phyloP scores from a whole-genome alignment of 768 basidiomycete species.

The Leccinum fibrillosum region DNA sequence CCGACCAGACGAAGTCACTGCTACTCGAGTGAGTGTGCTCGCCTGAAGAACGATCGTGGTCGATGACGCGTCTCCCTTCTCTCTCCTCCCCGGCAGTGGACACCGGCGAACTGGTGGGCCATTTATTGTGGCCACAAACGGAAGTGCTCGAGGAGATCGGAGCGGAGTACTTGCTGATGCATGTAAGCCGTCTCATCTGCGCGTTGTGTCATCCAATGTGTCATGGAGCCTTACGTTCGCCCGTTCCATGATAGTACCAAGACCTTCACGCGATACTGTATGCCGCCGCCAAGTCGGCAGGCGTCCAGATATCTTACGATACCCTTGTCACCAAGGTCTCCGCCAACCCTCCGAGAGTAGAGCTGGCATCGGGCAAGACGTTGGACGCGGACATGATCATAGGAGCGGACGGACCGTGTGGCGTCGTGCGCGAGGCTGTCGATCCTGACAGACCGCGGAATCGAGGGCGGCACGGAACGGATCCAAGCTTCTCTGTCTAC shows the following conservation, averaged over 20 bases:
- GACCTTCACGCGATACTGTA: constrained; percentile 48
- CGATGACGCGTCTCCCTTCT: background rate
- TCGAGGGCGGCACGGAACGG: constrained; percentile 13
- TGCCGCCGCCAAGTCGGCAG: constrained; percentile 43
- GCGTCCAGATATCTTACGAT: constrained; percentile 45
- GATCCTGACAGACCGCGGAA: constrained; percentile 21
- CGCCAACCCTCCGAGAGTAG: constrained; percentile 29
- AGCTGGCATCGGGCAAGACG: constrained; percentile 39
- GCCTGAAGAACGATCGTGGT: background rate
- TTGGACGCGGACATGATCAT: constrained; percentile 49
- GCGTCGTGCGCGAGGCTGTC: constrained; percentile 35
- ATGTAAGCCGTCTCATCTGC: constrained; percentile 32
- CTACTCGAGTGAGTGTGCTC: constrained; percentile 12
- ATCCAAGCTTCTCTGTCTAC: constrained; percentile 36
- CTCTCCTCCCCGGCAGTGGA: constrained; percentile 29
- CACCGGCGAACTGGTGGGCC: constrained; percentile 40
- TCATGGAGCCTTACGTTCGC: background rate
- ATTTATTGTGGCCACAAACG: constrained; percentile 41
- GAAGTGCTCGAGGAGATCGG: constrained; percentile 45
- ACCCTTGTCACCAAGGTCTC: constrained; percentile 31
- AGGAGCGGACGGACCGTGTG: constrained; percentile 55
- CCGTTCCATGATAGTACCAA: constrained; percentile 40
- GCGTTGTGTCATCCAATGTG: background rate
- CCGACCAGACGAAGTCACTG: constrained; percentile 13
- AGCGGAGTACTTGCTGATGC: constrained; percentile 46